A percentile compares a stretch with the other conserved stretches of the same genome.
phyloP scores from a whole-genome alignment of 2,329 filamentous ascomycete genomes.

The Pseudogymnoascus sp. region DNA sequence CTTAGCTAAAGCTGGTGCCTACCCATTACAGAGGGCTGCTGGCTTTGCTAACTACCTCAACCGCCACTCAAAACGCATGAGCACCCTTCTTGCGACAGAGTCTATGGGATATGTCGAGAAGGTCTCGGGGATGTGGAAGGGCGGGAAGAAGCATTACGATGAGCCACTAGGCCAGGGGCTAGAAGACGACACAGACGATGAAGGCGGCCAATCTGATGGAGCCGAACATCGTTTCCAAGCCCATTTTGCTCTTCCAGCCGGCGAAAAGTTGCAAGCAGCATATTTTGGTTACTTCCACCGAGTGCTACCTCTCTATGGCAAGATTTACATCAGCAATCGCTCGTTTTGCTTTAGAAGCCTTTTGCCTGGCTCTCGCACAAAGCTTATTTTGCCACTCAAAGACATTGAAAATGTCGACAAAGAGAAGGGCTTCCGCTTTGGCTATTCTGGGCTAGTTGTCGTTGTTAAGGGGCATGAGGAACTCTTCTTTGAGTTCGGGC shows the following conservation, averaged over 20 bases:
- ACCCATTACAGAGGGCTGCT: conserved; percentile 75
- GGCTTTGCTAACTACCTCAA: conserved; percentile 77
- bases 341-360: conserved; percentile 91
- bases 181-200: conserved; percentile 45
- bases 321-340: conserved; percentile 84
- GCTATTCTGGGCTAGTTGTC: conserved; percentile 84
- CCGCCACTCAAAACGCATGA: conserved; percentile 70
- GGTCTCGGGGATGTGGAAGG: conserved; percentile 94
- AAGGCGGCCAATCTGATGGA: conserved; percentile 53
- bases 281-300: conserved; percentile 91
- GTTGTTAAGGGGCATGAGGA: conserved; percentile 92
- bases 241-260: conserved; percentile 80
- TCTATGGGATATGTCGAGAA: conserved; percentile 96
- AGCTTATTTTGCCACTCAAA: conserved; percentile 80
- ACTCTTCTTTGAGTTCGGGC: conserved; percentile 87
- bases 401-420: conserved; percentile 92
- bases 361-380: conserved; percentile 80
- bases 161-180: conserved; percentile 44
- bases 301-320: conserved; percentile 86
- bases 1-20: conserved; percentile 54
- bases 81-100: conserved; percentile 72
- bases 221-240: conserved; percentile 75
- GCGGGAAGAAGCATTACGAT: conserved; percentile 80
- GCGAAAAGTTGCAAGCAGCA: conserved; percentile 75
- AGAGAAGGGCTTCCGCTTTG: conserved; percentile 88